Conservation (phyloP, 2,329 filamentous ascomycete genomes). For the Colletotrichum tofieldiae region DNA sequence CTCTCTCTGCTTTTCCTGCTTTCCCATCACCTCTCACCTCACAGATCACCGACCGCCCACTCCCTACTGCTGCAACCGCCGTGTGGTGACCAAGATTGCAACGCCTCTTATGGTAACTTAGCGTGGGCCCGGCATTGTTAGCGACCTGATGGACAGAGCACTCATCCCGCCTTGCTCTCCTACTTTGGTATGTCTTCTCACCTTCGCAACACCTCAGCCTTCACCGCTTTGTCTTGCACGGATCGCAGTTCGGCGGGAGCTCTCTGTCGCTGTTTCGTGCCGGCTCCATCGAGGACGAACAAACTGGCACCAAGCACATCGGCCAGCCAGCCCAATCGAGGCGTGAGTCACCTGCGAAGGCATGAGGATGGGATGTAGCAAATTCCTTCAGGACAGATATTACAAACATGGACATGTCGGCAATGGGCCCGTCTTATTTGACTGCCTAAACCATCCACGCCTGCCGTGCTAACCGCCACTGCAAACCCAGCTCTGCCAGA, state of each 20-base stretch:
- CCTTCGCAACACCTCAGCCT: conserved; percentile 15
- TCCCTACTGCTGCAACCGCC: conserved; percentile 3
- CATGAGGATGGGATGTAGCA: not conserved
- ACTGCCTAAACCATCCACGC: conserved; percentile 12
- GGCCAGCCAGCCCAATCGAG: not conserved
- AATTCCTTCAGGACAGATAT: not conserved
- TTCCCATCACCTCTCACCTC: not conserved
- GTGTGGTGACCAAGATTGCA: conserved; percentile 14
- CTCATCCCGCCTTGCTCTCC: not conserved
- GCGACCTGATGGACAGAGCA: not conserved
- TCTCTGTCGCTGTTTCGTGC: conserved; percentile 7
- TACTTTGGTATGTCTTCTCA: not conserved
- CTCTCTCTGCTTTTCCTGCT: not conserved
- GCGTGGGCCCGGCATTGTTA: conserved; percentile 18
- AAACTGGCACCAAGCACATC: not conserved
- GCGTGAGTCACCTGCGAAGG: not conserved
- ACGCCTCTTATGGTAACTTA: not conserved
- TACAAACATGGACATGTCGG: not conserved
- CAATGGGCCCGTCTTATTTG: conserved; percentile 3
- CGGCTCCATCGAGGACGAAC: not conserved
- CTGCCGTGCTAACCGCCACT: conserved; percentile 26
- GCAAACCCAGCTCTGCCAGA: conserved; percentile 4
- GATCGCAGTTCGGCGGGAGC: conserved; percentile 1
- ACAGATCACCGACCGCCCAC: conserved; percentile 9
- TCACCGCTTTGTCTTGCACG: conserved; percentile 30